Conservation (phyloP, 306 rosid species). For the Cucurbita maxima region DNA sequence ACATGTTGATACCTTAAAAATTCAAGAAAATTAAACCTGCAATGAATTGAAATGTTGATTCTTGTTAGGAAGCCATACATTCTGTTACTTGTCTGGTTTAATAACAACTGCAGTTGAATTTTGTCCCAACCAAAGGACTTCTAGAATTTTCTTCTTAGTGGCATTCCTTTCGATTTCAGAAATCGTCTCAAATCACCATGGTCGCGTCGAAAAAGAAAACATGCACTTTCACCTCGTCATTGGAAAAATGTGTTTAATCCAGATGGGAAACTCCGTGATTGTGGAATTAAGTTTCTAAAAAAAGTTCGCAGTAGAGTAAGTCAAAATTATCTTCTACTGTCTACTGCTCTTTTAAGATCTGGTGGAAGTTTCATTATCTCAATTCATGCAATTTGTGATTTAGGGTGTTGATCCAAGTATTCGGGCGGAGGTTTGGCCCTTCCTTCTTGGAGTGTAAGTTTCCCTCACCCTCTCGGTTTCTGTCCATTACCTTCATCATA, state of each 20-base stretch:
- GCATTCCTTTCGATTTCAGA: conserved; percentile 23
- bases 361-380: background rate
- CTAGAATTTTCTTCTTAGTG: background rate
- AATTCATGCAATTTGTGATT: conserved; percentile 12
- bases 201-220: conserved; percentile 93
- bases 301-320: conserved; percentile 98
- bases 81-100: background rate
- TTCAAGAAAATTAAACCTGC: background rate
- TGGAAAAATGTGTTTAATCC: conserved; percentile 65
- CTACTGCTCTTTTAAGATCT: background rate
- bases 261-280: conserved; percentile 73
- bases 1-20: background rate
- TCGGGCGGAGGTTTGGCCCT: conserved; percentile 94
- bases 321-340: conserved; percentile 2
- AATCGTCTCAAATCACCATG: conserved; percentile 92
- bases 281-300: conserved; percentile 85
- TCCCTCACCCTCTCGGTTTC: background rate
- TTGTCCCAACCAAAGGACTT: background rate
- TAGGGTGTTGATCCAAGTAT: conserved; percentile 96
- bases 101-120: conserved; percentile 15
- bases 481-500: background rate
- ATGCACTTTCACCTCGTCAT: conserved; percentile 56
- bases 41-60: background rate
- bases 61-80: background rate
- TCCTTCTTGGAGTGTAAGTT: conserved; percentile 97